Conservation (phyloP, 768 basidiomycete species). For the Suillus alpinus region DNA sequence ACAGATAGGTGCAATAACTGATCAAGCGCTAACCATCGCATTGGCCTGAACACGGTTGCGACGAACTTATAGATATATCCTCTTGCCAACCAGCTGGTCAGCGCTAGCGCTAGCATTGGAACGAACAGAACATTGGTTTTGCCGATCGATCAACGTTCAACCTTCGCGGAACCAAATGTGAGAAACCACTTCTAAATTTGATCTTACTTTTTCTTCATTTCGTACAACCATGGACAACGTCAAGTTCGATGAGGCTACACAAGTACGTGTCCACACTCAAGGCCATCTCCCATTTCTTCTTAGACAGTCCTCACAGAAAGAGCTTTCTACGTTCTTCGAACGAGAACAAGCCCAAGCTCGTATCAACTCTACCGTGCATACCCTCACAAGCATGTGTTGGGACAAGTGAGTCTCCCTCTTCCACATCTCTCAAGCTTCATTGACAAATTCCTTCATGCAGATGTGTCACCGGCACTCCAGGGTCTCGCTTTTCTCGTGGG, state of each 20-base stretch:
- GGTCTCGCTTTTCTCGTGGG: slow-evolving; percentile 70
- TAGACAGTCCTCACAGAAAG: slow-evolving; percentile 53
- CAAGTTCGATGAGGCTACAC: slow-evolving; percentile 77
- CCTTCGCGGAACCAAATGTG: slow-evolving; percentile 13
- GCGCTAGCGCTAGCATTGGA: not conserved
- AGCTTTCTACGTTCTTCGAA: slow-evolving; percentile 76
- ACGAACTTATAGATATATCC: not conserved
- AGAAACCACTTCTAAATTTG: not conserved
- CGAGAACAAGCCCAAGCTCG: slow-evolving; percentile 77
- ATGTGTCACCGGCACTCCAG: slow-evolving; percentile 78
- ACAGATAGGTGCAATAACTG: not conserved
- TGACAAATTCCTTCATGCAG: slow-evolving; percentile 37
- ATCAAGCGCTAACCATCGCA: not conserved
- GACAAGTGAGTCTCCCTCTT: slow-evolving; percentile 65
- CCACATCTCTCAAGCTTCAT: not conserved
- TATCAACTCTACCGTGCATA: slow-evolving; percentile 68
- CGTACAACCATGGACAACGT: slow-evolving; percentile 39
- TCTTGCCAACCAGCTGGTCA: not conserved
- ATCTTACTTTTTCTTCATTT: slow-evolving; percentile 20
- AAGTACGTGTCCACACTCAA: slow-evolving; percentile 41
- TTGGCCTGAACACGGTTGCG: not conserved
- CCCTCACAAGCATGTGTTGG: slow-evolving; percentile 84
- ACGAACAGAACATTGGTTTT: not conserved
- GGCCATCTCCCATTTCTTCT: slow-evolving; percentile 5
- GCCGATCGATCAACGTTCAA: slow-evolving; percentile 2